A percentile compares a stretch with the other conserved stretches of the same genome.
Evolutionary conservation across 2,329 filamentous ascomycete species (phyloP).

Genomic region (Claviceps fusiformis): DNA sequence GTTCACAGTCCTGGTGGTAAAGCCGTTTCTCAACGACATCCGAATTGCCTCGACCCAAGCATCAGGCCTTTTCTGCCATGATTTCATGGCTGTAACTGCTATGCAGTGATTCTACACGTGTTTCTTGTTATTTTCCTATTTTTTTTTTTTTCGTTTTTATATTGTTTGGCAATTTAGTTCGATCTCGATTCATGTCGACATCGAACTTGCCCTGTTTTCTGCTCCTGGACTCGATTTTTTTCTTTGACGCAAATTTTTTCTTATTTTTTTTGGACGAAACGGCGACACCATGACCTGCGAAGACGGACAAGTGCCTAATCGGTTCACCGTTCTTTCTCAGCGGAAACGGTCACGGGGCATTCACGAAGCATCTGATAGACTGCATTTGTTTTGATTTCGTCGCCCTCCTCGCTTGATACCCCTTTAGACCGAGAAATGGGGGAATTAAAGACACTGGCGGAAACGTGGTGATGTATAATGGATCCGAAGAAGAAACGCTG

Average conservation of each 20-base stretch:
- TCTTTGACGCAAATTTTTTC: slow-evolving; percentile 8
- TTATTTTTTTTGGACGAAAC: slow-evolving; percentile 19
- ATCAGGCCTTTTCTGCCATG: background rate
- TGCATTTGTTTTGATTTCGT: slow-evolving; percentile 31
- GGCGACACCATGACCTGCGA: slow-evolving; percentile 28
- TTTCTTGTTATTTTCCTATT: slow-evolving; percentile 5
- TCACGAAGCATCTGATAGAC: slow-evolving; percentile 31
- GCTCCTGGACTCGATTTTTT: slow-evolving; percentile 3
- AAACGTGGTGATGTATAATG: slow-evolving; percentile 19
- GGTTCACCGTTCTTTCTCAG: slow-evolving; percentile 17
- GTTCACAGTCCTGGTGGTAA: slow-evolving; percentile 55
- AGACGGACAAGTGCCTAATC: slow-evolving; percentile 20
- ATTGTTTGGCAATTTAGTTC: background rate
- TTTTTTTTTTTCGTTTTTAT: slow-evolving; percentile 2
- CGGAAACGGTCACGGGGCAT: slow-evolving; percentile 25
- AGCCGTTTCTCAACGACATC: slow-evolving; percentile 2
- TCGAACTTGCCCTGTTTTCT: slow-evolving; percentile 6
- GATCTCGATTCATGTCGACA: background rate
- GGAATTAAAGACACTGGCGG: slow-evolving; percentile 24
- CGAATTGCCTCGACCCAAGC: background rate
- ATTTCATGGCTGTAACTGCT: slow-evolving; percentile 2
- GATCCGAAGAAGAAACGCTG: slow-evolving; percentile 16
- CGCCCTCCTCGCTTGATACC: slow-evolving; percentile 30
- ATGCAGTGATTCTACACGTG: slow-evolving; percentile 5
- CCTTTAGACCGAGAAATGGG: slow-evolving; percentile 28